phyloP scores from a whole-genome alignment of 78 protist genomes.

The Dictyostelium discoideum region DNA sequence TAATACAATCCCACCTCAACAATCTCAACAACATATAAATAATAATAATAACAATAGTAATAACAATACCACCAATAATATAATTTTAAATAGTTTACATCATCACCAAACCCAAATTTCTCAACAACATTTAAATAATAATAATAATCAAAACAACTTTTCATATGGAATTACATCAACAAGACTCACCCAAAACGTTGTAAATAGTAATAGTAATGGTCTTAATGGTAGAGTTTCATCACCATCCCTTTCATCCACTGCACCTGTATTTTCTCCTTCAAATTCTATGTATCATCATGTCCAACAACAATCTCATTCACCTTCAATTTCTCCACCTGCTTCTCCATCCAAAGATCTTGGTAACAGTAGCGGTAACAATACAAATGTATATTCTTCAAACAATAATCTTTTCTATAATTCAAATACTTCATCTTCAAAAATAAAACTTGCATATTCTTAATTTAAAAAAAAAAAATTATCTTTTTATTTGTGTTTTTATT shows the following conservation, averaged over 20 bases:
- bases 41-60: neutral
- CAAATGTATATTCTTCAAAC: constrained; percentile 52
- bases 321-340: constrained; percentile 38
- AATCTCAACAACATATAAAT: neutral
- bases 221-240: neutral
- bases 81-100: neutral
- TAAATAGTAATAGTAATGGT: neutral
- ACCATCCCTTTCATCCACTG: constrained; percentile 10
- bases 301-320: neutral
- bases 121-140: neutral
- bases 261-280: constrained; percentile 64
- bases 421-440: constrained; percentile 2
- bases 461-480: neutral
- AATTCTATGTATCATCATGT: constrained; percentile 32
- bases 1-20: neutral
- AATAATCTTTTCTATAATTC: no score
- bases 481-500: neutral
- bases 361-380: neutral
- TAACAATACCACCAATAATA: neutral
- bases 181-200: neutral
- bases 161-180: neutral
- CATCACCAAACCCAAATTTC: neutral
- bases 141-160: neutral
- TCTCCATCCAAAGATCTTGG: constrained; percentile 41
- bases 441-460: neutral